These are phyloP conservation scores for Nitzschia sp. DNA, from an alignment of 108 stramenopile species.

Conservation along the genomic window DNA sequence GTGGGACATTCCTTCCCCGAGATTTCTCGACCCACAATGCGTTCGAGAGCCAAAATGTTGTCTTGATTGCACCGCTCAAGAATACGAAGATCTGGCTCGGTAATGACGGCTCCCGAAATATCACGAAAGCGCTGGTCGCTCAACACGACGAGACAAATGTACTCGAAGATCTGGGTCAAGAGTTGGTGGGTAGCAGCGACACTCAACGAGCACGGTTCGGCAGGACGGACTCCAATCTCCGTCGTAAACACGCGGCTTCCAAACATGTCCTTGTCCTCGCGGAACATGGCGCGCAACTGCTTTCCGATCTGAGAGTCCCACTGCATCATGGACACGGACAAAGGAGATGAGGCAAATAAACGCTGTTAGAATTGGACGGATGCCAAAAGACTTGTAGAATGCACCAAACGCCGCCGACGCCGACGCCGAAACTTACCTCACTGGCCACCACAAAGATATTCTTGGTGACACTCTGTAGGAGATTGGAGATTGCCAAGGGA, in stretches of 20 bases:
- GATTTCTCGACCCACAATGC: conserved; percentile 45
- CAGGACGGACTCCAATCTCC: conserved; percentile 70
- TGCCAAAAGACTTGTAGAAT: too few relatives aligned
- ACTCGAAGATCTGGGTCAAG: conserved; percentile 62
- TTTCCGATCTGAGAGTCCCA: conserved; percentile 78
- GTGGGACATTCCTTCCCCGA: conserved; percentile 28
- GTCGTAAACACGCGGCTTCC: conserved; percentile 61
- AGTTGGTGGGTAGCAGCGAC: conserved; percentile 74
- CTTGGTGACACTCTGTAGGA: conserved; percentile 53
- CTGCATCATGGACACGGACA: too few relatives aligned
- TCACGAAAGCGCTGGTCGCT: conserved; percentile 45
- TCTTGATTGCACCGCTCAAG: conserved; percentile 50
- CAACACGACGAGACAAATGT: conserved; percentile 52
- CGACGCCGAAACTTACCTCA: too few relatives aligned
- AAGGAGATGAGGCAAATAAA: too few relatives aligned
- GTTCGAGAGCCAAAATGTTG: conserved; percentile 48
- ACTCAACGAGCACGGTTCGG: conserved; percentile 70
- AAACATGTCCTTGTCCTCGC: conserved; percentile 16
- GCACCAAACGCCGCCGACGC: too few relatives aligned
- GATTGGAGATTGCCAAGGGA: conserved; percentile 60
- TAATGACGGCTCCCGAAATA: conserved; percentile 49
- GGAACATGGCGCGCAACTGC: conserved; percentile 56
- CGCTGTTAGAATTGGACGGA: too few relatives aligned
- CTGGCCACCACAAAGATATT: conserved; percentile 60
- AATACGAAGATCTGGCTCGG: conserved; percentile 50